These are phyloP conservation scores for Gamarada debralockiae DNA, from an alignment of 495 filamentous ascomycete species.

Conservation along the genomic window DNA sequence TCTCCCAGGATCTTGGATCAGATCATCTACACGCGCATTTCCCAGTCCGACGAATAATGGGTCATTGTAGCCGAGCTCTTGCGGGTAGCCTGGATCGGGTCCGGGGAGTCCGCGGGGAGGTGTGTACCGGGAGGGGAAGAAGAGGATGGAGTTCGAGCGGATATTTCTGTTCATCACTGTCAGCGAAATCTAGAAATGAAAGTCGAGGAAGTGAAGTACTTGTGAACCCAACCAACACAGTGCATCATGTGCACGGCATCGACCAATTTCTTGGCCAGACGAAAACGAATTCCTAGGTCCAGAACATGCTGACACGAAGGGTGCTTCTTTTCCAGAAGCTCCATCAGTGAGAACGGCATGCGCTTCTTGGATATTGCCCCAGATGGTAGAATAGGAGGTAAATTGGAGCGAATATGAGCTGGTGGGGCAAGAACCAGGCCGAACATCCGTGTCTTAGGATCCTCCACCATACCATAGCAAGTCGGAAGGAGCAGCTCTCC, in stretches of 20 bases:
- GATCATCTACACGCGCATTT: conserved; percentile 14
- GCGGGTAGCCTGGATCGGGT: conserved; percentile 16
- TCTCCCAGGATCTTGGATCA: neutral
- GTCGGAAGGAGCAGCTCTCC: conserved; percentile 20
- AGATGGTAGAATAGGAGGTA: conserved; percentile 20
- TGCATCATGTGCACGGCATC: conserved; percentile 25
- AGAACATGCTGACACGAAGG: conserved; percentile 18
- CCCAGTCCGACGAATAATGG: conserved; percentile 20
- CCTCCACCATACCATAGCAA: conserved; percentile 27
- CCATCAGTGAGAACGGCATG: conserved; percentile 22
- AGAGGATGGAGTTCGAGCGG: conserved; percentile 24
- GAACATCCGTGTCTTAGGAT: conserved; percentile 13
- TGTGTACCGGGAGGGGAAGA: conserved; percentile 18
- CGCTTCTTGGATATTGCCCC: conserved; percentile 23
- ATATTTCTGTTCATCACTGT: conserved; percentile 15
- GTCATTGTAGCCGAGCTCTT: conserved; percentile 18
- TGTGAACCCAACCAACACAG: conserved; percentile 21
- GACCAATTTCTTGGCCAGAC: conserved; percentile 22
- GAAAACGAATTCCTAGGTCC: conserved; percentile 21
- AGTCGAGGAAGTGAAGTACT: conserved; percentile 8
- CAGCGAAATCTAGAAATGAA: neutral
- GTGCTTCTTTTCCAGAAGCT: conserved; percentile 18
- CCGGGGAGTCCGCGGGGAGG: conserved; percentile 17
- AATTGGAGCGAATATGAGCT: conserved; percentile 21
- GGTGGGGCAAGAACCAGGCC: conserved; percentile 24